Base-by-base conservation (phyloP, 1,284 basidiomycete species). In the Xerocomus tenax region DNA sequence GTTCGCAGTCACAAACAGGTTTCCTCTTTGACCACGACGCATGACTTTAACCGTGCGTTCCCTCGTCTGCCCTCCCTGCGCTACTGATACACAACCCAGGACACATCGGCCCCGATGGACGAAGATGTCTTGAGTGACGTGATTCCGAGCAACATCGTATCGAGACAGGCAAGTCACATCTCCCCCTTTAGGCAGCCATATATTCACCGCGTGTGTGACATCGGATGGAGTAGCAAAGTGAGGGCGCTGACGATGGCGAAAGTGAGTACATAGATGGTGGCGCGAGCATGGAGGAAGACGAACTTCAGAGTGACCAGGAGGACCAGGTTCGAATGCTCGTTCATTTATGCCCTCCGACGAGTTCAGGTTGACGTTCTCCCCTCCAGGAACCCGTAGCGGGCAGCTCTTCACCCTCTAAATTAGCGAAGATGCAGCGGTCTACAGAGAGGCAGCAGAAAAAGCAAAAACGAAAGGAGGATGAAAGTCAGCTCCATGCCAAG, bases 91-190 rank as follows among this genome's bases (percentile, higher is more conserved):
- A 26, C 13, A 10, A 18, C 40, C 1, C 21, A 68, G 62, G 54
- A 58, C 19, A 42, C 34, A 8, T 47, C 48, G 29, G 45, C 12
- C 9, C 39, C 4, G 15, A 73, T 72, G 67, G 86, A 88, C 7
- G 86, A 89, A 50, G 87, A 89, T 63, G 79, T 87, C 42, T 74
- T 89, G 52, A 87, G 84, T 61, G 85, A 89, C 63, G 75, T 89
- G 47, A 81, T 89, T 13, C 87, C 87, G 0, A 86, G 82, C 66
- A 88, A 88, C 62, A 85, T 88, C 54, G 83, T 88, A 45, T 89
- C 86, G 55, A 78, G 86, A 57, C 84, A 87, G 75, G 87, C 83
- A 61, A 50, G 69, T 60, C 46, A 16, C 25, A 30, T 50, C 21
- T 34, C 44, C 47, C 21, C 38, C 35, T 21, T 28, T 28, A n/a